Evolutionary conservation across 495 filamentous ascomycete species (phyloP), one percentile per base, ranked within the genome.

Genomic region (Talaromyces stipitatus): DNA sequence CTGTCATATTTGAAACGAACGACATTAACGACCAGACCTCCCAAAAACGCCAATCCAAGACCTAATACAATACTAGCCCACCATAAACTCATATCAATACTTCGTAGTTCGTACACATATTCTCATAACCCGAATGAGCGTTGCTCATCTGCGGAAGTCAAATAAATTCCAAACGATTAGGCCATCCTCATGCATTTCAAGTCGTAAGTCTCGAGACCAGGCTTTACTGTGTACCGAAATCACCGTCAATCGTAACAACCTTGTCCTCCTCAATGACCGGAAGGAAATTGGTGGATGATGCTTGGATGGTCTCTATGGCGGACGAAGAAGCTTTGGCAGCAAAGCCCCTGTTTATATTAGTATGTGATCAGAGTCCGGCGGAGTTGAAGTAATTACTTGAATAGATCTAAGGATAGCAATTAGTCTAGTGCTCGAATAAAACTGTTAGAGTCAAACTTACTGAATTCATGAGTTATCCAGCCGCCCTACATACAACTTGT

Each of bases 241-340:
- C 62, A n/a, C 68, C 67, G 50, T 73, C 63, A 1, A 65, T 63
- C 10, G 67, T 64, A 45, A 90, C 83, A 24, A 85, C 66, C 62
- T 85, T 71, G 63, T 95, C 90, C 60, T 91, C 86, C 65, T 96
- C 91, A 50, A 96, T 84, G 9, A 79, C 67, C 1, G 86, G 83
- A 41, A 82, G 74, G 67, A 87, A 87, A 53, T 84, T 66, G 27
- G 77, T 67, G 23, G 87, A 85, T 72, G 81, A 75, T 0, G 82
- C 79, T 50, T 85, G 79, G n/a, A 95, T 79, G 5, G 77, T 80
- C 57, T 88, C 78, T 33, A 95, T 69, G n/a, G 82, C 78, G 59
- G 83, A 82, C 24, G 77, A 78, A 2, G 88, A 82, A 47, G 84
- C 82, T 59, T 87, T 85, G 43, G 85, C 87, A 41, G 89, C 83